Evolutionary conservation across 768 basidiomycete genomes (phyloP), one percentile per base, ranked within the genome.

Genomic region (Podaxis rugospora): DNA sequence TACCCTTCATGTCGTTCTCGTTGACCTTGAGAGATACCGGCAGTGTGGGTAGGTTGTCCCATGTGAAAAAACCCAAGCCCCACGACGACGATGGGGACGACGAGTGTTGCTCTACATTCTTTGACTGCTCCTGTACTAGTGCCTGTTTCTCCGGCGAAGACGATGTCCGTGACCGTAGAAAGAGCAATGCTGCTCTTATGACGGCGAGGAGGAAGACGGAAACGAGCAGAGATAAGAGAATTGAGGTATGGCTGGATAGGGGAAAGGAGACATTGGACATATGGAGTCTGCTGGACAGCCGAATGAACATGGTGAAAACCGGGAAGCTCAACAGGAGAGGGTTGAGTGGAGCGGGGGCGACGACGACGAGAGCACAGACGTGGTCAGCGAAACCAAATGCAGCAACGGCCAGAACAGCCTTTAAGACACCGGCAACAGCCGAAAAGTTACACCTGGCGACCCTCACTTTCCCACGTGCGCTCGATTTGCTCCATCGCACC

Each of bases 51-150:
- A 72, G 66, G 50, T 65, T 67, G 21, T 72, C 71, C 71, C 71
- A 74, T 49, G 63, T 68, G 39, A 74, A 65, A 52, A 73, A 67
- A 52, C 70, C 72, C 70, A 68, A 72, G 36, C 65, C 58, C 68
- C 69, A 70, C 46, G 62, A 65, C 57, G 66, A 63, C 32, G 35
- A 23, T 25, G 63, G n/a, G 63, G 51, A 39, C 18, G 18, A 59
- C 18, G 47, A 55, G 27, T 27, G 61, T 51, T 23, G 57, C 44
- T 50, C 64, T 5, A 57, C 62, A 25, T 56, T 66, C 55, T 65
- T 64, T 4, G n/a, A 39, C 49, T 55, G 46, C 11, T 54, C 63
- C 57, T 63, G 59, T 14, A 60, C 66, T 62, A 66, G 54, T 18
- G 64, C 47, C 64, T 57, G 65, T 59, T 65, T 69, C 64, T 66